Evolutionary conservation across 352 stramenopile genomes (phyloP).

Genomic region (Plasmopara muralis): DNA sequence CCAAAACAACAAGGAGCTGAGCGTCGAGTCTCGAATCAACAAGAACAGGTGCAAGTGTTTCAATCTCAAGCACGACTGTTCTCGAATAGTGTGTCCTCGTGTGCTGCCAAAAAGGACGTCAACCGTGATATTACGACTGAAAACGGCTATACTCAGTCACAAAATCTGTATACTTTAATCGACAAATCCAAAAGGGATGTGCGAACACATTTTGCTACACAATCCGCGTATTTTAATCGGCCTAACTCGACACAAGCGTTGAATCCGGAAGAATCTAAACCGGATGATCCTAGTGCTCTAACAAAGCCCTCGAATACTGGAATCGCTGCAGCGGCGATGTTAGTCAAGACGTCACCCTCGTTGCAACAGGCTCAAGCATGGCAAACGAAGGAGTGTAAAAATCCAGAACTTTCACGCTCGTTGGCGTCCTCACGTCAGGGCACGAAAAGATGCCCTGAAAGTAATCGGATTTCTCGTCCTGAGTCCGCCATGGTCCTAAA

Average conservation of each 20-base stretch:
- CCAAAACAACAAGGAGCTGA: constrained; percentile 27
- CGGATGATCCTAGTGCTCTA: constrained; percentile 22
- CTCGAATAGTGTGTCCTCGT: constrained; percentile 17
- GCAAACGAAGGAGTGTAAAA: constrained; percentile 6
- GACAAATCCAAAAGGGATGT: background rate
- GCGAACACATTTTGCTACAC: background rate
- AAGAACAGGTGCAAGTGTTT: constrained; percentile 28
- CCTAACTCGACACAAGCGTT: too few species aligned
- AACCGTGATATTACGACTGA: background rate
- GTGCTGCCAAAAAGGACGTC: constrained; percentile 7
- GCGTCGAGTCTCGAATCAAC: constrained; percentile 12
- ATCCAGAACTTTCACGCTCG: constrained; percentile 12
- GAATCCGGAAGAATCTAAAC: too few species aligned
- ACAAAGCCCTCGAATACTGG: constrained; percentile 34
- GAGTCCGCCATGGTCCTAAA: constrained; percentile 17
- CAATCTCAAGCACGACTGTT: constrained; percentile 15
- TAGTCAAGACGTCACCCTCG: constrained; percentile 1
- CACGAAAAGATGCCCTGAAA: constrained; percentile 3
- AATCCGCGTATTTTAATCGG: too few species aligned
- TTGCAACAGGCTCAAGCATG: constrained; percentile 16
- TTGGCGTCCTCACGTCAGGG: constrained; percentile 11
- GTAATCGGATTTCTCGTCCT: constrained; percentile 14
- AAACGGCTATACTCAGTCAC: background rate
- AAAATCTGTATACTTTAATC: background rate
- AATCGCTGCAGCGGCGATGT: constrained; percentile 26